Evolutionary conservation across 1,284 basidiomycete genomes (phyloP).

Genomic region (Wallemia mellicola): DNA sequence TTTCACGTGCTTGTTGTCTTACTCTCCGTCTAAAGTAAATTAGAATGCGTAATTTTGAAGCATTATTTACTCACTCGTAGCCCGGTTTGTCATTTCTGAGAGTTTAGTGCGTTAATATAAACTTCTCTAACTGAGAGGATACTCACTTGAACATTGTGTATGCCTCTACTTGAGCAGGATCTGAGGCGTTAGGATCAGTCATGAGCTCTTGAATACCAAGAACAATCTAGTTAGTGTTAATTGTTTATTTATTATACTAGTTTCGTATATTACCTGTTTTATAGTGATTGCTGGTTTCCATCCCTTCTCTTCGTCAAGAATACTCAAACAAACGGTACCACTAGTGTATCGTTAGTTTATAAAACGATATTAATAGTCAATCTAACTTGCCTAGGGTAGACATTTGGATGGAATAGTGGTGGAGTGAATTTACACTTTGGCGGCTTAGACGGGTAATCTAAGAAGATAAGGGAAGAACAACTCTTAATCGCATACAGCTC

Average conservation of each 20-base stretch:
- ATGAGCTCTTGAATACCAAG: conserved; percentile 82
- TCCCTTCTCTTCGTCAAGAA: conserved; percentile 91
- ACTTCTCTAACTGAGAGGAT: neutral
- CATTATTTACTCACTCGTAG: conserved; percentile 35
- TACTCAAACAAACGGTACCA: conserved; percentile 90
- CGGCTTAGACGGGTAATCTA: conserved; percentile 82
- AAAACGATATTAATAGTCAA: neutral
- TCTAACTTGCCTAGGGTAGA: conserved; percentile 48
- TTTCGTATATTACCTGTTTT: conserved; percentile 44
- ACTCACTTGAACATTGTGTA: conserved; percentile 90
- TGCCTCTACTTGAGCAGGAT: conserved; percentile 87
- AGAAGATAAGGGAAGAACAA: neutral
- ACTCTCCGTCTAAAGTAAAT: conserved; percentile 30
- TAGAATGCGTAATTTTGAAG: conserved; percentile 3
- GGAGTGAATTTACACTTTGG: conserved; percentile 95
- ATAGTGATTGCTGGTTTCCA: conserved; percentile 99
- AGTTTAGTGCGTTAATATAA: conserved; percentile 2
- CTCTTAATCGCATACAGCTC: no score
- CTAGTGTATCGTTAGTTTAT: no score
- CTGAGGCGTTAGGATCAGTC: conserved; percentile 75
- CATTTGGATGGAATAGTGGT: conserved; percentile 90
- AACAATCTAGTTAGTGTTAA: conserved; percentile 31
- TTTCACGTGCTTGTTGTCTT: conserved; percentile 51
- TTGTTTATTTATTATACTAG: neutral
- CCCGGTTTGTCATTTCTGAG: conserved; percentile 57